Base-by-base conservation (phyloP, 139 green algal genomes). In the Tetraselmis chui region DNA sequence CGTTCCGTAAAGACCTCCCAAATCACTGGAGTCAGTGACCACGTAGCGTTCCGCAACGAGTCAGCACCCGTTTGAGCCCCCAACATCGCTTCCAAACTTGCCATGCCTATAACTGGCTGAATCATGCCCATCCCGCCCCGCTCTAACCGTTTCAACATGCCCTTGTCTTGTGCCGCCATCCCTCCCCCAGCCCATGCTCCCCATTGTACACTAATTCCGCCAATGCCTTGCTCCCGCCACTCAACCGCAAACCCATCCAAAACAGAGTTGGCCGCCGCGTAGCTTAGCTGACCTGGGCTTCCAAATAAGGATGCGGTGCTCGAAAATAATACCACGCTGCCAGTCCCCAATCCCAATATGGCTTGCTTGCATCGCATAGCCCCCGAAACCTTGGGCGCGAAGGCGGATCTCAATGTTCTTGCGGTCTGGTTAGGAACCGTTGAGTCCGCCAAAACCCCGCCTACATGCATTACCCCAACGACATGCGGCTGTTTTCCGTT, bases 161-260 rank as follows among this genome's bases (percentile, higher is more conserved):
- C 82, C 2, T 89, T 88, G 59, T 91, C 89, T 2, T 75, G 28
- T 0, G 86, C 83, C 24, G 94, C 94, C 94, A 98, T 98, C 79
- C 94, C 94, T 1, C 85, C 89, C 29, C 90, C 91, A 1, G 84
- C 88, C 95, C 94, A 98, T 25, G 94, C 95, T 32, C 94, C 95
- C 94, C 94, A 98, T 84, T 98, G 95, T 58, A 97, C 79, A 58
- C 86, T 92, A 75, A 88, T 45, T 2, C 81, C 45, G 1, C 67
- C 22, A 25, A 88, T 0, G 28, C 91, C 90, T 2, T 28, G 59
- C 1, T 29, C 18, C 11, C 77, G 28, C 18, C 78, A 28, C 76
- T 76, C 27, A 2, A 0, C n/a, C 23, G 89, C 85, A 1, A 87
- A 31, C 0, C 28, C 80, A 77, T 95, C 91, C 75, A 95, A 80